phyloP scores from a whole-genome alignment of 192 early-diverging fungal genomes.

The Polychytrium aggregatum region DNA sequence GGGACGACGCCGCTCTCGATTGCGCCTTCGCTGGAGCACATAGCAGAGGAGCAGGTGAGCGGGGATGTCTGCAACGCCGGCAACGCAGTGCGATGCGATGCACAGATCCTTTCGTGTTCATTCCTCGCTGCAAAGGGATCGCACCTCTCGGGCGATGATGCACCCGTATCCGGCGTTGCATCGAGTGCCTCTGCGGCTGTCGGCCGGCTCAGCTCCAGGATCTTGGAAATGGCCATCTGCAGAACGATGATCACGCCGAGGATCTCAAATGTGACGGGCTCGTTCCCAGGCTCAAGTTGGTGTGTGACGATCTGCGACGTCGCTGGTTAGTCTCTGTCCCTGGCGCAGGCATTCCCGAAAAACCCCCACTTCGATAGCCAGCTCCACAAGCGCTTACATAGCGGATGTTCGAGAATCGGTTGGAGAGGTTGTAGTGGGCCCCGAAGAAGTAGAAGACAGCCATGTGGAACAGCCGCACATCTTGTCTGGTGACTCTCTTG shows the following conservation, averaged over 20 bases:
- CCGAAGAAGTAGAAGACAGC: conserved; percentile 84
- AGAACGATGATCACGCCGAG: conserved; percentile 70
- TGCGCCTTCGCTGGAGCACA: conserved; percentile 8
- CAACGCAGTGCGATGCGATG: not conserved
- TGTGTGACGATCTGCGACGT: conserved; percentile 59
- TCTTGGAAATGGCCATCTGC: conserved; percentile 54
- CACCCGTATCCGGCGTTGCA: not conserved
- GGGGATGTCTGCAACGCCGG: not conserved
- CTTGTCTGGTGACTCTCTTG: not conserved
- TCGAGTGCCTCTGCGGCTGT: conserved; percentile 1
- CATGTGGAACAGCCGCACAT: conserved; percentile 48
- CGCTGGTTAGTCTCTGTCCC: not conserved
- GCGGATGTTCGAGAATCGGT: conserved; percentile 65
- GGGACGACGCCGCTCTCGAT: conserved; percentile 8
- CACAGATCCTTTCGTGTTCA: not conserved
- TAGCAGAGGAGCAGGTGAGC: not conserved
- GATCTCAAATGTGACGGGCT: conserved; percentile 68
- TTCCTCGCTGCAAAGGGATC: not conserved
- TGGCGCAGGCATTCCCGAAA: not conserved
- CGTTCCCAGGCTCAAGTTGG: conserved; percentile 60
- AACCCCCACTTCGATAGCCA: not conserved
- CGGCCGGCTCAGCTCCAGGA: not conserved
- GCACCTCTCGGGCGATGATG: conserved; percentile 5
- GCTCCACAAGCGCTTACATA: conserved; percentile 38
- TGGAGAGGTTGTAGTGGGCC: conserved; percentile 69